Conservation (phyloP, 768 basidiomycete species). For the Suillus decipiens region DNA sequence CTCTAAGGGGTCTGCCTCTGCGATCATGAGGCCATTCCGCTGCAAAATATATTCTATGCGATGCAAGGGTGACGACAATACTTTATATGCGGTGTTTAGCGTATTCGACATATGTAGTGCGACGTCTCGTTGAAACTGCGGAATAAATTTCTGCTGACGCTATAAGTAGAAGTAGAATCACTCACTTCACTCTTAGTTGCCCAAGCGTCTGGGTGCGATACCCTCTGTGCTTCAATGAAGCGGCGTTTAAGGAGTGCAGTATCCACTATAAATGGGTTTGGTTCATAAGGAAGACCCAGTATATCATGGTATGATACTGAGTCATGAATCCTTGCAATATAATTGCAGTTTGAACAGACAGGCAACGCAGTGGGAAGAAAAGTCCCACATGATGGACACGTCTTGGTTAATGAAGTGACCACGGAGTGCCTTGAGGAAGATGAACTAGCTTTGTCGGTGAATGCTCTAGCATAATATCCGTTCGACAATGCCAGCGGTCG, state of each 20-base stretch:
- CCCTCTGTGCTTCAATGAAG: conserved; percentile 72
- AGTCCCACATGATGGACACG: conserved; percentile 65
- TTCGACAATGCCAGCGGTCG: neutral
- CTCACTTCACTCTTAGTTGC: conserved; percentile 61
- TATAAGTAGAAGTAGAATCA: conserved; percentile 10
- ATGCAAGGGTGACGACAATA: conserved; percentile 67
- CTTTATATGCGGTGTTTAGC: conserved; percentile 82
- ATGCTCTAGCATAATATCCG: neutral
- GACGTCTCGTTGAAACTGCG: conserved; percentile 24
- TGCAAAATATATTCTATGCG: conserved; percentile 83
- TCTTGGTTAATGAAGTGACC: conserved; percentile 15
- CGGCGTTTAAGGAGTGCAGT: conserved; percentile 55
- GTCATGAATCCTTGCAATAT: conserved; percentile 59
- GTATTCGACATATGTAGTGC: conserved; percentile 56
- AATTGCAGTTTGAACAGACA: conserved; percentile 73
- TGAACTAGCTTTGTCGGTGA: neutral
- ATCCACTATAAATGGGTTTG: conserved; percentile 76
- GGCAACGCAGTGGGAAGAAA: conserved; percentile 66
- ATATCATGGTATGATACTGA: conserved; percentile 65
- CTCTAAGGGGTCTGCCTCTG: conserved; percentile 71
- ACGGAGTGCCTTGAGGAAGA: conserved; percentile 2
- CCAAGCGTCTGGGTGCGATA: conserved; percentile 89
- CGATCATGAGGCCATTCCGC: conserved; percentile 54
- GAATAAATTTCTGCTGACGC: neutral
- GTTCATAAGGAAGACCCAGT: conserved; percentile 59